These are phyloP conservation scores for Ustilago cynodontis DNA, from an alignment of 1,284 basidiomycete species.

Conservation along the genomic window DNA sequence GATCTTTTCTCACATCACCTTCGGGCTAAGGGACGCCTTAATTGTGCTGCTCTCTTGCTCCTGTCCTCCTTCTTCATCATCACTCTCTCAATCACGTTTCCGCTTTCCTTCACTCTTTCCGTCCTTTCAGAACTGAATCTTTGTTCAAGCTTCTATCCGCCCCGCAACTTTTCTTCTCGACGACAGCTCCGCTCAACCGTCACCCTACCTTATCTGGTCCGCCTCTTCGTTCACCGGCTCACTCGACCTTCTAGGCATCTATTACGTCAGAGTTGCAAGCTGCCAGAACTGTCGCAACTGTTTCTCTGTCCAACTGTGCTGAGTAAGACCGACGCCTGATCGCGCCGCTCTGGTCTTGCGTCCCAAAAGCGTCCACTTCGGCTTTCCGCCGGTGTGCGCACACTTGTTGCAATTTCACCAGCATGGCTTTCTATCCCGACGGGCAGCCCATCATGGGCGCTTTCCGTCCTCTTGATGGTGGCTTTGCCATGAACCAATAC, in stretches of 20 bases:
- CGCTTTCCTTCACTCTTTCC: neutral
- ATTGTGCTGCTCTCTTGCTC: conserved; percentile 50
- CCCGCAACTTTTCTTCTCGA: neutral
- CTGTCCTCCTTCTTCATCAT: conserved; percentile 1
- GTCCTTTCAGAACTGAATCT: neutral
- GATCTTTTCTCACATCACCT: conserved; percentile 35
- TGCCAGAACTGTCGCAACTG: neutral
- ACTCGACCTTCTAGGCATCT: neutral
- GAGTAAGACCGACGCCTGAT: conserved; percentile 7
- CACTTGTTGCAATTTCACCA: conserved; percentile 9
- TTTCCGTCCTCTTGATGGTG: conserved; percentile 21
- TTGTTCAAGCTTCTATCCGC: neutral
- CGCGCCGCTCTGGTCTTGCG: conserved; percentile 10
- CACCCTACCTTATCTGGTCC: neutral
- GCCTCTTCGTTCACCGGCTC: neutral
- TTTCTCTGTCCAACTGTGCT: neutral
- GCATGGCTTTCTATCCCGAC: conserved; percentile 34
- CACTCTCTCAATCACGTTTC: neutral
- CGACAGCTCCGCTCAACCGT: neutral
- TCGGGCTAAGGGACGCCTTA: conserved; percentile 47
- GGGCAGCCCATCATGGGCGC: conserved; percentile 19
- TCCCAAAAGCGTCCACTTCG: conserved; percentile 34
- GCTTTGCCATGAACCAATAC: conserved; percentile 19
- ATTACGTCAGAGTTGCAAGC: neutral
- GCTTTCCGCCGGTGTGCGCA: conserved; percentile 23